Base-by-base conservation (phyloP, 2,329 filamentous ascomycete genomes). In the Microcera coccophila region DNA sequence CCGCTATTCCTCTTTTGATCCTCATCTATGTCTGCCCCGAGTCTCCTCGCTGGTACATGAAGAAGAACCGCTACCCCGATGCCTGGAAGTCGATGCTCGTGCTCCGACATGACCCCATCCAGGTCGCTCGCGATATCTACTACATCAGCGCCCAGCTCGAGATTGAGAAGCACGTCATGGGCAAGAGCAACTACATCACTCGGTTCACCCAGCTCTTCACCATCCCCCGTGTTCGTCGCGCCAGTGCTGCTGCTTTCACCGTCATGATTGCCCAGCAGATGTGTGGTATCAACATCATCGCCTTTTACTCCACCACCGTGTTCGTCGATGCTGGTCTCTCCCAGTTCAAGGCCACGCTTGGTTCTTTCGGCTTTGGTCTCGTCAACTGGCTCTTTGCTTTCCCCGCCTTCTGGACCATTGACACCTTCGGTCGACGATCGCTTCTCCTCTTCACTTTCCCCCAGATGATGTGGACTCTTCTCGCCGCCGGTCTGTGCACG, bases 211-310 rank as follows among this genome's bases (percentile, higher is more conserved):
- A 87, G 61, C 70, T 84, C 16, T 84, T 87, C 60, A 84, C 81
- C 19, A 73, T 87, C 39, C 81, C 84, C 1, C 76, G 84, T 44
- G 71, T 86, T 11, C 76, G 83, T 36, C 75, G 83, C 32, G 88
- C 88, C 11, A 90, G 81, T 14, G 73, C 85, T 36, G 88, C 87
- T 10, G 85, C 87, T 1, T 85, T 83, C 54, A 82, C 81, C 3
- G 86, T 93, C 58, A 94, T 94, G 87, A 79, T 85, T 61, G 81
- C 81, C 3, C 82, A 86, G 63, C 82, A 85, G 64, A 81, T 85
- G 74, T 37, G 21, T 17, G 33, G 33, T 18, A 66, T 85, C 64
- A 87, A 87, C 60, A 85, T 87, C 49, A 84, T 87, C 45, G 81
- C 83, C 1, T 88, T 88, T 63, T 88, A 88, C 65, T 83, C 78